phyloP scores from a whole-genome alignment of 345 rosid genomes.

The Brassica carinata region DNA sequence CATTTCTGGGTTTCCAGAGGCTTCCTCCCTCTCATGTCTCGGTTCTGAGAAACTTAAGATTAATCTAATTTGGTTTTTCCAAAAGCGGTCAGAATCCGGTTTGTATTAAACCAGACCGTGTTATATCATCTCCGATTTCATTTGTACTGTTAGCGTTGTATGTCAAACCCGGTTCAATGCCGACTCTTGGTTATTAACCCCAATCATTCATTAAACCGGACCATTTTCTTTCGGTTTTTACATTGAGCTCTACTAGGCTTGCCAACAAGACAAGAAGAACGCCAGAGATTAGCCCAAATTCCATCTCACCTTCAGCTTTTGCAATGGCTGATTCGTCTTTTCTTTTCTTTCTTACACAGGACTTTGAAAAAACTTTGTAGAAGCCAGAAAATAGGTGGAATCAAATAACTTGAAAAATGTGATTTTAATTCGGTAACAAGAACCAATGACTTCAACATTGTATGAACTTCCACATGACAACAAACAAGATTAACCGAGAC shows the following conservation, averaged over 20 bases:
- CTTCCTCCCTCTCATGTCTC: not conserved
- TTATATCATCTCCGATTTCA: not conserved
- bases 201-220: not conserved
- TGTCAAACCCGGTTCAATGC: not conserved
- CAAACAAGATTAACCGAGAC: constrained; percentile 50
- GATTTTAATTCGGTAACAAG: constrained; percentile 7
- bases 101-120: not conserved
- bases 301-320: not conserved
- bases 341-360: constrained; percentile 8
- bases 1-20: not conserved
- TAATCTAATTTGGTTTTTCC: not conserved
- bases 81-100: not conserved
- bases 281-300: too few relatives aligned
- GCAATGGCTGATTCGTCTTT: not conserved
- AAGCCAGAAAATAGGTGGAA: not conserved
- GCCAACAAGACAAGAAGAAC: too few relatives aligned
- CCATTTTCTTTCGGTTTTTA: not conserved
- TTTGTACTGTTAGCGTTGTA: not conserved
- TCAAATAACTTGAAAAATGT: not conserved
- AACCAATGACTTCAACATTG: not conserved
- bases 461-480: not conserved
- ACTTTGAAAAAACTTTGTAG: not conserved
- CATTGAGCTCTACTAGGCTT: too few relatives aligned
- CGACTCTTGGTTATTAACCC: not conserved
- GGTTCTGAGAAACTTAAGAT: not conserved